These are phyloP conservation scores for Candolleomyces efflorescens DNA, from an alignment of 768 basidiomycete species.

Conservation along the genomic window DNA sequence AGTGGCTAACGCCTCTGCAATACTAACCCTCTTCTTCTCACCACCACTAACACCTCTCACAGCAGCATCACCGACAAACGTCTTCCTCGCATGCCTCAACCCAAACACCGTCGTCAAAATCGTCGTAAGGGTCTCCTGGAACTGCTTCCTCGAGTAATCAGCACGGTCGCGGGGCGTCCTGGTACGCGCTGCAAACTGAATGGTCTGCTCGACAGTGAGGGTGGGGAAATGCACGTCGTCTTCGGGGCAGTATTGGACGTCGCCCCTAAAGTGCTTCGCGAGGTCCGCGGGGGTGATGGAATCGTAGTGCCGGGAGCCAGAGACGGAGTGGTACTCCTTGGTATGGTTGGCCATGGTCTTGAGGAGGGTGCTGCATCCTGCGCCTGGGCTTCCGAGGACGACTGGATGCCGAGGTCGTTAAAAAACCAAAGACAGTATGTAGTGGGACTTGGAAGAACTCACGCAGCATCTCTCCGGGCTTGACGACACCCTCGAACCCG, in stretches of 20 bases:
- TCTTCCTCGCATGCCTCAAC: constrained; percentile 65
- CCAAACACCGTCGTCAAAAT: constrained; percentile 70
- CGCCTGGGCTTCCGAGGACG: constrained; percentile 80
- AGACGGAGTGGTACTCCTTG: constrained; percentile 60
- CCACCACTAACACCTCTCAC: constrained; percentile 73
- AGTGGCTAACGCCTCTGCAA: constrained; percentile 60
- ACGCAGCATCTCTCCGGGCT: constrained; percentile 78
- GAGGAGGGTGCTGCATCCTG: constrained; percentile 82
- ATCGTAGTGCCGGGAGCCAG: constrained; percentile 75
- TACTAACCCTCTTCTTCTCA: constrained; percentile 78
- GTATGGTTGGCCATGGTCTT: constrained; percentile 77
- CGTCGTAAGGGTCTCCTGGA: constrained; percentile 41
- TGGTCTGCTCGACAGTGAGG: constrained; percentile 74
- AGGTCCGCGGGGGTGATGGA: constrained; percentile 67
- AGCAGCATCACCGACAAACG: constrained; percentile 72
- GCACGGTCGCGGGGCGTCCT: constrained; percentile 59
- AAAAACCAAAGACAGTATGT: not conserved
- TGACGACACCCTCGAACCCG: constrained; percentile 61
- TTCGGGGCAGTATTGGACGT: constrained; percentile 78
- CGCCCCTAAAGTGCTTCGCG: constrained; percentile 63
- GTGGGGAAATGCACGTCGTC: constrained; percentile 88
- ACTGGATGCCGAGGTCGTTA: constrained; percentile 36
- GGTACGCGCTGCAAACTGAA: constrained; percentile 63
- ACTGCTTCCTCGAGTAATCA: constrained; percentile 38
- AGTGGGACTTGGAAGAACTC: constrained; percentile 38